Evolutionary conservation across 129 eudicot genomes (phyloP).

Genomic region (Tagetes erecta): DNA sequence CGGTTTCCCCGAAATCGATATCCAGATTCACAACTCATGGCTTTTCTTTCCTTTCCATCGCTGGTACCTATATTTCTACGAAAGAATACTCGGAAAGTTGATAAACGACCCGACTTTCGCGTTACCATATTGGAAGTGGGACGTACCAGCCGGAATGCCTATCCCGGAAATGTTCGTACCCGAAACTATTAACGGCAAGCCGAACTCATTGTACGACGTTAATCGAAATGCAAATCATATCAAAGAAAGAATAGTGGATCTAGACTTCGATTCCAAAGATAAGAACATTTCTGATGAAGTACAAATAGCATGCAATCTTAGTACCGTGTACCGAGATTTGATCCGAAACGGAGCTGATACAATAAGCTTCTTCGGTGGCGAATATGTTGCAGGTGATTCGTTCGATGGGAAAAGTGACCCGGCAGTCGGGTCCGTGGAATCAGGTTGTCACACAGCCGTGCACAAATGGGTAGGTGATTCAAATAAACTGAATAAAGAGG

Average conservation of each 20-base stretch:
- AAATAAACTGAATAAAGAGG: background rate
- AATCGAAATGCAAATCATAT: conserved; percentile 21
- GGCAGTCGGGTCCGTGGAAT: conserved; percentile 4
- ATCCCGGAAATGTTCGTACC: conserved; percentile 28
- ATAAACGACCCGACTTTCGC: conserved; percentile 47
- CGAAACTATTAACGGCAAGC: background rate
- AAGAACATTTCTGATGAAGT: background rate
- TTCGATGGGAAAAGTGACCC: background rate
- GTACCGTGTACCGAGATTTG: conserved; percentile 11
- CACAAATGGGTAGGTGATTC: conserved; percentile 13
- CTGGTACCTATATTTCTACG: conserved; percentile 45
- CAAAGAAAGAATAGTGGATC: conserved; percentile 26
- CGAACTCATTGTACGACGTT: conserved; percentile 22
- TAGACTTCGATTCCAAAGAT: background rate
- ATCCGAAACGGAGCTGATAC: conserved; percentile 1
- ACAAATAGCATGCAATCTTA: background rate
- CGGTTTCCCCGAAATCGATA: conserved; percentile 25
- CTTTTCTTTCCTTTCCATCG: conserved; percentile 57
- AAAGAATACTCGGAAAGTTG: conserved; percentile 47
- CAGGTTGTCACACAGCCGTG: conserved; percentile 5
- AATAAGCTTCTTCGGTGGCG: conserved; percentile 11
- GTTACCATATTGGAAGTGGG: conserved; percentile 57
- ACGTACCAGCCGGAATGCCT: conserved; percentile 43
- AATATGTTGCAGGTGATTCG: background rate
- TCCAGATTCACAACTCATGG: conserved; percentile 54